Evolutionary conservation across 352 stramenopile genomes (phyloP).

Genomic region (Phytopythium montanum): DNA sequence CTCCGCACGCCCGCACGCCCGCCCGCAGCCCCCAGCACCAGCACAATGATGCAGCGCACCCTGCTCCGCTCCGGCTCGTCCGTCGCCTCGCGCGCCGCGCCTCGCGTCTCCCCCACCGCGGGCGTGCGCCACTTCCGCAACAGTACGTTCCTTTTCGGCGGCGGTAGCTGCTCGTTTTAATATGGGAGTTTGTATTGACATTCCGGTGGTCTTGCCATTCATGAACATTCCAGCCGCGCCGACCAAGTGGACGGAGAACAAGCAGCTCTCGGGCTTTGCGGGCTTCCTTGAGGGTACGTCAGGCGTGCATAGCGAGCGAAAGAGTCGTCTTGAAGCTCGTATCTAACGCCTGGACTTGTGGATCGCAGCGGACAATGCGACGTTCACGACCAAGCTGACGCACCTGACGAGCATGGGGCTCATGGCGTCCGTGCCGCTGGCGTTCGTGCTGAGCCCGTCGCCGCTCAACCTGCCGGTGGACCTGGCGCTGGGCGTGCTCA

Average conservation of each 20-base stretch:
- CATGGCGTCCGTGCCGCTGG: conserved; percentile 56
- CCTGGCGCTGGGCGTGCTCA: conserved; percentile 70
- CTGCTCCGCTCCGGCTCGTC: conserved; percentile 37
- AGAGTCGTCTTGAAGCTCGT: too few species aligned
- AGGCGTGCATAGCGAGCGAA: not conserved
- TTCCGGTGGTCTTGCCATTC: conserved; percentile 20
- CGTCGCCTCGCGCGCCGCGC: conserved; percentile 22
- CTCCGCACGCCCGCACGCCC: too few species aligned
- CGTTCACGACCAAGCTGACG: conserved; percentile 55
- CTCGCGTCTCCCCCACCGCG: conserved; percentile 22
- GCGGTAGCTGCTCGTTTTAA: conserved; percentile 5
- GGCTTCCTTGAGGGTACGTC: conserved; percentile 69
- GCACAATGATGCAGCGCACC: conserved; percentile 42
- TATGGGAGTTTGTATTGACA: not conserved
- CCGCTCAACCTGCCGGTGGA: conserved; percentile 68
- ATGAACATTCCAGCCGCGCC: conserved; percentile 31
- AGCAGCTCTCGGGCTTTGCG: conserved; percentile 55
- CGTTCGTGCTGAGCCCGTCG: conserved; percentile 78
- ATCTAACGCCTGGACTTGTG: not conserved
- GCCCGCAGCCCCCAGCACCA: not conserved
- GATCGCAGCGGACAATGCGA: conserved; percentile 68
- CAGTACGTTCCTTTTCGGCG: conserved; percentile 23
- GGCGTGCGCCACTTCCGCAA: conserved; percentile 72
- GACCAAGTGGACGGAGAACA: conserved; percentile 80
- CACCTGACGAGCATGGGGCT: conserved; percentile 58